Base-by-base conservation (phyloP, 345 rosid genomes). In the Linum usitatissimum region DNA sequence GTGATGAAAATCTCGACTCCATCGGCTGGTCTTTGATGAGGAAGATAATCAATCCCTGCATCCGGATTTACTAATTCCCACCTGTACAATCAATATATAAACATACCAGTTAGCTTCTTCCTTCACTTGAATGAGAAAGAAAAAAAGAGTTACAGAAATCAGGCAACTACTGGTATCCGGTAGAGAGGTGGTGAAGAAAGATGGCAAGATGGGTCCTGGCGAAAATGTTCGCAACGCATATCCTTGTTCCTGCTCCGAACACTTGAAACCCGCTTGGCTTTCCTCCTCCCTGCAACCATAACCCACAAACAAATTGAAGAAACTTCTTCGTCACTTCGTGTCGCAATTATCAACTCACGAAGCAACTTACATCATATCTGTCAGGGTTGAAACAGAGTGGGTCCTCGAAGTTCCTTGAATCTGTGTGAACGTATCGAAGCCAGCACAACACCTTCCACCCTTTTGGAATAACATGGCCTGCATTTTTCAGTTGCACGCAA, bases 211-310 rank as follows among this genome's bases (percentile, higher is more conserved):
- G 73, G 54, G 63, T 20, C 18, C 77, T 73, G 59, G 73, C 81
- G 30, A 83, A 76, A 78, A 66, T 78, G 71, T 78, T 36, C 83
- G 15, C 81, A 0, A 66, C 64, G 45, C 82, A 80, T 9, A 74
- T 58, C 75, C 79, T 76, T 1, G 63, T 1, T n/a, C 82, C 81
- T 6, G 66, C 71, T 5, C 84, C 80, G 57, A 80, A 80, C 30
- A 71, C 81, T 18, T 40, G 51, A 45, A 7, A 45, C 15, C 51
- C 51, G 10, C 51, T 45, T 15, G 15, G 14, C 51, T 45, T 45
- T 12, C 7, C 51, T 15, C 17, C 15, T 45, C 14, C 51, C 51
- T 34, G 38, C 38, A 34, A 34, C 38, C 38, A 34, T 7, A 34
- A 34, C 38, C 4, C 38, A 34, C 38, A 34, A 23, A 34, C 38